Conservation (phyloP, 805 yeast species). For the Hanseniaspora meyeri region DNA sequence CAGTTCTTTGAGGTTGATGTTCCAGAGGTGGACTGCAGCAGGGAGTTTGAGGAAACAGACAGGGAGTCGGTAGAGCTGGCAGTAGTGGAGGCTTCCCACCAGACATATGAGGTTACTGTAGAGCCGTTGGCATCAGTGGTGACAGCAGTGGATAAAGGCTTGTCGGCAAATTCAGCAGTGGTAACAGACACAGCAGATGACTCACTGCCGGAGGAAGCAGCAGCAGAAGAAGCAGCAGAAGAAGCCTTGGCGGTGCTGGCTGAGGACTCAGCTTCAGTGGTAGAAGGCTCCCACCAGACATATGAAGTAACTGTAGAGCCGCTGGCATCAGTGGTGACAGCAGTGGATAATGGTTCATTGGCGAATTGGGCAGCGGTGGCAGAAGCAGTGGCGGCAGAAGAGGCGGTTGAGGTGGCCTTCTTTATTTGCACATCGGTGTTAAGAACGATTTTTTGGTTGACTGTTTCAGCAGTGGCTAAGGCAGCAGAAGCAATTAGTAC, state of each 20-base stretch:
- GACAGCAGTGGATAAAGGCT: slow-evolving; percentile 3
- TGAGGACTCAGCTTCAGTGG: background rate
- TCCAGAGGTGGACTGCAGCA: background rate
- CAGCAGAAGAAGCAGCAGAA: background rate
- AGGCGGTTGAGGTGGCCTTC: background rate
- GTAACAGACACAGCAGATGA: background rate
- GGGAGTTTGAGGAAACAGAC: no score
- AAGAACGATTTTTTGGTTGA: background rate
- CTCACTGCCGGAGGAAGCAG: background rate
- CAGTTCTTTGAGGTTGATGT: slow-evolving; percentile 13
- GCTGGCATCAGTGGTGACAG: background rate
- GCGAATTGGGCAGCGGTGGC: background rate
- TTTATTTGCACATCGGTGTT: slow-evolving; percentile 3
- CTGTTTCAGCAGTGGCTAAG: background rate
- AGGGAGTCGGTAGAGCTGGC: background rate
- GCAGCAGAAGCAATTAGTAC: slow-evolving; percentile 5
- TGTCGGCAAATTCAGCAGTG: background rate
- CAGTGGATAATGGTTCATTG: slow-evolving; percentile 6
- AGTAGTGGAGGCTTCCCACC: slow-evolving; percentile 6
- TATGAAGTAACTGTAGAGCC: background rate
- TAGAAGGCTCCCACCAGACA: slow-evolving; percentile 8
- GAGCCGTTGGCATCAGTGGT: background rate
- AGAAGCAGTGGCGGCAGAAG: background rate
- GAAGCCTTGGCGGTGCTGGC: background rate
- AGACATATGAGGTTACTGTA: background rate